These are phyloP conservation scores for Acacia confusa DNA, from an alignment of 306 rosid genomes.

Conservation along the genomic window DNA sequence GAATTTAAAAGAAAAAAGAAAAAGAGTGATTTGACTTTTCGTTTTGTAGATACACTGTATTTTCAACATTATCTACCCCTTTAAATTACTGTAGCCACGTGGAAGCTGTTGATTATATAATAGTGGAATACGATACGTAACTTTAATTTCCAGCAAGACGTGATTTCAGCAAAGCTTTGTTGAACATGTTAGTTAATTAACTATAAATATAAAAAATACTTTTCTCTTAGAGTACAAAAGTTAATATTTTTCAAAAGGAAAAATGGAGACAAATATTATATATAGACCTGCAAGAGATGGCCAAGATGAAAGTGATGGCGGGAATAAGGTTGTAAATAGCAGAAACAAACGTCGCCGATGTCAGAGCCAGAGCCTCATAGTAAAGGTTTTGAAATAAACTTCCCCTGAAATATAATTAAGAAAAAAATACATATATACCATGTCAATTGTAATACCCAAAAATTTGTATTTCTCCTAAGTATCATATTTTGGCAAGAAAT, in stretches of 20 bases:
- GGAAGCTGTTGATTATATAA: not conserved
- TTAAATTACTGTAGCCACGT: not conserved
- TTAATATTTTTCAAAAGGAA: not conserved
- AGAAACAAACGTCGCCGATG: constrained; percentile 58
- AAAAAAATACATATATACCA: not conserved
- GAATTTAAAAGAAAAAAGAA: not conserved
- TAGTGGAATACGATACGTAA: not conserved
- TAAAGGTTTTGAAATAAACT: constrained; percentile 52
- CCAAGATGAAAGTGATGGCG: constrained; percentile 55
- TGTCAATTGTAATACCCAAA: no score
- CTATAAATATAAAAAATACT: not conserved
- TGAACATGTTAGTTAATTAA: not conserved
- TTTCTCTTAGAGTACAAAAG: not conserved
- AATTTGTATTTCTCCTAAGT: no score
- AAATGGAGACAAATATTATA: not conserved
- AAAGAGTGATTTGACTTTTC: not conserved
- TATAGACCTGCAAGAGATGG: constrained; percentile 45
- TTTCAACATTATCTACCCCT: not conserved
- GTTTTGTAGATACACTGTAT: not conserved
- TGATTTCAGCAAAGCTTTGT: not conserved
- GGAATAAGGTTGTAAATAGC: constrained; percentile 58
- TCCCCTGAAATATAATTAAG: constrained; percentile 31
- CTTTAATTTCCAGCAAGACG: not conserved
- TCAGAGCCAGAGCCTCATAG: constrained; percentile 42
- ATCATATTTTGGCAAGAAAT: no score